These are phyloP conservation scores for Erythrobasidium yunnanense DNA, from an alignment of 768 basidiomycete genomes.

Conservation along the genomic window DNA sequence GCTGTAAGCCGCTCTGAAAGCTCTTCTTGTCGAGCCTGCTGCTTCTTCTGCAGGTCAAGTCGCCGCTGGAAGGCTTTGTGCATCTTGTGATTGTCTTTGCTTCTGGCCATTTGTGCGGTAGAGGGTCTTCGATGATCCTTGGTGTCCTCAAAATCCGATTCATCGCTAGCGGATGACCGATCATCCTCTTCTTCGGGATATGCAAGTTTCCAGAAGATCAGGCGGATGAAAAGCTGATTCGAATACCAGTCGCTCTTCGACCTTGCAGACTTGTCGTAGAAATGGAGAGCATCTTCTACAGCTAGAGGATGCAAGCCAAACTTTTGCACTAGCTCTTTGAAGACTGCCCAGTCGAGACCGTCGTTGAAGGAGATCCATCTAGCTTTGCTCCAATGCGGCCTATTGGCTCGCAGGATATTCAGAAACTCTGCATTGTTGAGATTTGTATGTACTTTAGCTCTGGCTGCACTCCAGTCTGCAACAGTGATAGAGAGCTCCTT, in stretches of 20 bases:
- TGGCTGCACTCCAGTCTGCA: background rate
- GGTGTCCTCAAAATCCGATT: too few species aligned
- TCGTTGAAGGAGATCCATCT: slow-evolving; percentile 60
- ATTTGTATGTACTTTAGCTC: background rate
- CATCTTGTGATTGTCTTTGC: background rate
- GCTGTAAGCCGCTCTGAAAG: too few species aligned
- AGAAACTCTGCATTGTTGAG: background rate
- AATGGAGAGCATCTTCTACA: slow-evolving; percentile 58
- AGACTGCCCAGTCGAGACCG: slow-evolving; percentile 60
- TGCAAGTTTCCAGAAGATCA: slow-evolving; percentile 45
- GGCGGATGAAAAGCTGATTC: slow-evolving; percentile 59
- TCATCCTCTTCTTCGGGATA: background rate
- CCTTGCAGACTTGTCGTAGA: slow-evolving; percentile 46
- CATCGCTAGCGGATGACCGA: background rate
- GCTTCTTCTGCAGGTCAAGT: background rate
- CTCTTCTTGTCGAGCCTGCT: too few species aligned
- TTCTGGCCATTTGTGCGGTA: too few species aligned
- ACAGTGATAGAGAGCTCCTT: background rate
- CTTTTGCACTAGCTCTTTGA: slow-evolving; percentile 56
- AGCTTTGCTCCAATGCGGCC: slow-evolving; percentile 57
- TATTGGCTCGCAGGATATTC: too few species aligned
- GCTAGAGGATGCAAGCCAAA: slow-evolving; percentile 63
- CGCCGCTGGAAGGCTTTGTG: background rate
- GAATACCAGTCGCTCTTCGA: slow-evolving; percentile 57
- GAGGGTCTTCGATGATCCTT: too few species aligned